Percentiles rank a stretch among this genome's conserved stretches.
Evolutionary conservation across 345 rosid genomes (phyloP).

Genomic region (Camelina laxa): DNA sequence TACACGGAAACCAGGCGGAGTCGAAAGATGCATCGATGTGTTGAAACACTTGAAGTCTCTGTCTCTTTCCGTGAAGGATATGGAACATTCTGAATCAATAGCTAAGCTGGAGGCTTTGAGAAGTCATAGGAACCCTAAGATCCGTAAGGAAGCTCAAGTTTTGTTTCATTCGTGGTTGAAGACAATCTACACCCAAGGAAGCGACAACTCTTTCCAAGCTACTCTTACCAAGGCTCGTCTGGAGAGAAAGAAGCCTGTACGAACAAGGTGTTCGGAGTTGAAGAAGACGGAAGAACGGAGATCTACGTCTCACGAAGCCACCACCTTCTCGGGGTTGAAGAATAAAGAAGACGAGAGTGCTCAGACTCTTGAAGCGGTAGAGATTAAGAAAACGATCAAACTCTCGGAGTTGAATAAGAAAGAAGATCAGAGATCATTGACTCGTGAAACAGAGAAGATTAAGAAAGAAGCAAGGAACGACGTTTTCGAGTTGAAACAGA

Average conservation of each 20-base stretch:
- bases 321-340: not conserved
- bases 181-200: slow-evolving; percentile 7
- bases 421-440: not conserved
- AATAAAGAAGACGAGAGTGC: not conserved
- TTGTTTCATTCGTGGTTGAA: slow-evolving; percentile 31
- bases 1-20: not conserved
- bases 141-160: slow-evolving; percentile 18
- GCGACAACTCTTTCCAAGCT: not conserved
- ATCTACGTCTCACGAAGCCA: not conserved
- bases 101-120: slow-evolving; percentile 14
- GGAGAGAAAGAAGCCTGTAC: not conserved
- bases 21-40: slow-evolving; percentile 2
- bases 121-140: slow-evolving; percentile 21
- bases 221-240: not conserved
- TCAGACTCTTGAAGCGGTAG: not conserved
- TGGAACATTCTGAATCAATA: not conserved
- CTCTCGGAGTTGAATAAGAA: not conserved
- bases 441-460: not conserved
- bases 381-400: not conserved
- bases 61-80: slow-evolving; percentile 21
- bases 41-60: not conserved
- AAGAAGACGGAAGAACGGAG: not conserved
- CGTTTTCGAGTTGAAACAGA: not conserved
- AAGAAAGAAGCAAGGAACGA: not conserved
- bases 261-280: not conserved